phyloP scores from a whole-genome alignment of 208 protist species.

The Leishmania gerbilli region DNA sequence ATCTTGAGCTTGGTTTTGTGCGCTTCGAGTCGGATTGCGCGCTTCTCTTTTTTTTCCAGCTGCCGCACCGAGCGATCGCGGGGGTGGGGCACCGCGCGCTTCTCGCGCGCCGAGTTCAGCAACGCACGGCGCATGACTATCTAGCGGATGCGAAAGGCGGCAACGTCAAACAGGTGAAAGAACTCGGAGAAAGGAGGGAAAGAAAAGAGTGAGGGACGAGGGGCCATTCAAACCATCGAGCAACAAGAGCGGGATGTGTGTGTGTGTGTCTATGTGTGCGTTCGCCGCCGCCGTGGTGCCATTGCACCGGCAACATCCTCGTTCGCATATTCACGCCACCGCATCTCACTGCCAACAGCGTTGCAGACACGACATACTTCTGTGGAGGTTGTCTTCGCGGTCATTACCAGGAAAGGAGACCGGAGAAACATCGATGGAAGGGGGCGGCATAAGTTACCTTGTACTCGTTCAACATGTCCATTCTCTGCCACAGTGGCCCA shows the following conservation, averaged over 20 bases:
- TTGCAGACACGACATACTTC: not conserved
- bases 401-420: not conserved
- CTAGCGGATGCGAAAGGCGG: not conserved
- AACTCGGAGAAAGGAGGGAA: not conserved
- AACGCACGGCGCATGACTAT: constrained; percentile 27
- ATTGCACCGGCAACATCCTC: not conserved
- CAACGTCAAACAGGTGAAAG: not conserved
- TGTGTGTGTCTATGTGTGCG: not conserved
- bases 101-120: constrained; percentile 34
- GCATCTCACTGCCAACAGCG: not conserved
- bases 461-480: not conserved
- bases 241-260: not conserved
- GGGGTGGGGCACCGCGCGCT: constrained; percentile 52
- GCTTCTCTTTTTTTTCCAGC: constrained; percentile 61
- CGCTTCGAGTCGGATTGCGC: constrained; percentile 32
- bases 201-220: constrained; percentile 9
- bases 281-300: not conserved
- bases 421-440: not conserved
- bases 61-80: constrained; percentile 76
- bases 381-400: not conserved
- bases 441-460: too few species aligned
- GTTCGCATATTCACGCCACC: not conserved
- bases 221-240: not conserved
- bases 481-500: not conserved
- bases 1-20: constrained; percentile 43